Evolutionary conservation across 1,284 basidiomycete species (phyloP).

Genomic region (Peniophora sp.): DNA sequence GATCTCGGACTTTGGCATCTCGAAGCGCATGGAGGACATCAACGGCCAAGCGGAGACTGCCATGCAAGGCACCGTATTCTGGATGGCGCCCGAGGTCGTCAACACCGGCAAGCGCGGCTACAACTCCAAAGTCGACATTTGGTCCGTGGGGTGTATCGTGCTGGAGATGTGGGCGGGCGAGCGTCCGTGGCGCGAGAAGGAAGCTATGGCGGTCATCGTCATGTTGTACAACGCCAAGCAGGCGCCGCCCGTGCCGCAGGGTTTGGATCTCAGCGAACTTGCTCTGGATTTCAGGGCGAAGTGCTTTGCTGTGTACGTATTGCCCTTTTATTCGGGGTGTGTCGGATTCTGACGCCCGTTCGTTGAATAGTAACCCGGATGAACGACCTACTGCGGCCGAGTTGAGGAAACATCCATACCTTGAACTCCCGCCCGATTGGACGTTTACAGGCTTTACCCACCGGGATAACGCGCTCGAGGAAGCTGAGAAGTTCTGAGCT

Average conservation of each 20-base stretch:
- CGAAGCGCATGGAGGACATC: conserved; percentile 83
- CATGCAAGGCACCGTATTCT: conserved; percentile 97
- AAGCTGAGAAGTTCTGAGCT: conserved; percentile 5
- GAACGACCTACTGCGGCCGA: conserved; percentile 81
- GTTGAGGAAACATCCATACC: conserved; percentile 80
- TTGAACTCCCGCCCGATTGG: conserved; percentile 71
- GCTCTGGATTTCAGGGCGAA: conserved; percentile 84
- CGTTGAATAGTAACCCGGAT: conserved; percentile 63
- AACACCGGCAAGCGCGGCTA: conserved; percentile 81
- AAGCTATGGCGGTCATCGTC: conserved; percentile 89
- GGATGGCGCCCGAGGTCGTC: conserved; percentile 99
- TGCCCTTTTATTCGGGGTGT: conserved; percentile 2
- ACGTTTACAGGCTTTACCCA: conserved; percentile 55
- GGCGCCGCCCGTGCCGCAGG: conserved; percentile 84
- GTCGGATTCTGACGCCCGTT: conserved; percentile 4
- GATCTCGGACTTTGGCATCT: conserved; percentile 98
- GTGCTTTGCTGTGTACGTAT: conserved; percentile 82
- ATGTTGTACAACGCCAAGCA: conserved; percentile 77
- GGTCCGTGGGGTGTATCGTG: conserved; percentile 96
- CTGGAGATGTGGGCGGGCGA: conserved; percentile 97
- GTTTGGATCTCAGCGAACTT: conserved; percentile 65
- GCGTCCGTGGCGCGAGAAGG: conserved; percentile 88
- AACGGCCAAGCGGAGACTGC: conserved; percentile 80
- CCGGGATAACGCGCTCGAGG: conserved; percentile 7
- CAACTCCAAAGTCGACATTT: conserved; percentile 96